Evolutionary conservation across 2,329 filamentous ascomycete species (phyloP), one percentile per base, ranked within the genome.

Genomic region (Phyllosticta ampelicida): DNA sequence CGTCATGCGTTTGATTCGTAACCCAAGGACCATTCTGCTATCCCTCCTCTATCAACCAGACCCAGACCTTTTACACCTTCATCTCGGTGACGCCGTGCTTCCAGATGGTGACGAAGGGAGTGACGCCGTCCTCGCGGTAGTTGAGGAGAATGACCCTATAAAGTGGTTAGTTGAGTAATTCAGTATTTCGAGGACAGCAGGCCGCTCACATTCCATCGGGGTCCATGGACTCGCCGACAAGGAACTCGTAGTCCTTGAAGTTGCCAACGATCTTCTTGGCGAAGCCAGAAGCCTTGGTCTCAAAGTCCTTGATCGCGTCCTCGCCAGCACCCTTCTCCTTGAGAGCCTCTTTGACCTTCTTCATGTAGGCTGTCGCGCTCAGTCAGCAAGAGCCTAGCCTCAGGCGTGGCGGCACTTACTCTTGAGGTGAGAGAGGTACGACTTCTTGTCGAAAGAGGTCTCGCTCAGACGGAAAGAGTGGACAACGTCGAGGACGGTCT

Each of bases 161-260:
- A 23, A 10, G 29, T n/a, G 29, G 11, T 26, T 26, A 26, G 56
- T 56, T 20, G 51, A 23, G 23, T 11, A 19, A 2, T 16, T n/a
- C 29, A n/a, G 3, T 44, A n/a, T 5, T 18, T 20, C 51, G 16
- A 29, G 30, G 23, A 60, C 9, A 21, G 54, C 3, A 53, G 5
- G 11, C 18, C 3, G 82, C 87, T 70, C 79, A 94, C 94, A 96
- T 95, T 80, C 87, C 91, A 70, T 96, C 89, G 68, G 87, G 86
- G 77, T 95, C 84, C 89, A 95, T 95, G 68, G 84, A 87, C 81
- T 94, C 86, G 78, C 92, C 91, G 68, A 87, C 89, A 77, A 87
- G 88, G 77, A 96, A 92, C 75, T 97, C 92, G 75, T 86, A 95
- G 80, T 97, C 89, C 80, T 95, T 91, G 82, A 96, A 96, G 79